These are phyloP conservation scores for Gynochthodes officinalis DNA, from an alignment of 257 asterid species.

Conservation along the genomic window DNA sequence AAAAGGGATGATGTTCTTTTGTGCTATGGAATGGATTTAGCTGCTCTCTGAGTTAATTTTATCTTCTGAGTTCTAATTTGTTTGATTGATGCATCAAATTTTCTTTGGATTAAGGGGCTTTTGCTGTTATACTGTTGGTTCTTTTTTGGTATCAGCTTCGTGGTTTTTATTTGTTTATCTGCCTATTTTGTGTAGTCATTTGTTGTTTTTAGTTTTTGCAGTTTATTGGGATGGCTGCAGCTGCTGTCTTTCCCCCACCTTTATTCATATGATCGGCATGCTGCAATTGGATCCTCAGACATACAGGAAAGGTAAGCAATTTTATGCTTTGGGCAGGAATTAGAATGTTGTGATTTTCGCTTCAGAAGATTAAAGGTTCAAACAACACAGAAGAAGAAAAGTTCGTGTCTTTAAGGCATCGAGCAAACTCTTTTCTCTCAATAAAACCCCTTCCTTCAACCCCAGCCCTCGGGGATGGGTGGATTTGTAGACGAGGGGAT, in stretches of 20 bases:
- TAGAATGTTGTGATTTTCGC: not conserved
- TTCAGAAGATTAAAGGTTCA: not conserved
- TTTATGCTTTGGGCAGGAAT: not conserved
- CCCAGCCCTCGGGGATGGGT: not conserved
- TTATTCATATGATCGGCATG: not conserved
- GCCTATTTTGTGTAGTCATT: not conserved
- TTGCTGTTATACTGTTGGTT: not conserved
- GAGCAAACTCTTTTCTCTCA: not conserved
- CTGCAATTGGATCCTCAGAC: not conserved
- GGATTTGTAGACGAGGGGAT: no score
- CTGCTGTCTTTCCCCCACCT: not conserved
- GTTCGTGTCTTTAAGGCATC: not conserved
- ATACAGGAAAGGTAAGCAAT: not conserved
- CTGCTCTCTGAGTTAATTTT: not conserved
- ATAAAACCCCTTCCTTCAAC: not conserved
- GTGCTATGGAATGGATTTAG: not conserved
- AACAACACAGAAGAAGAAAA: not conserved
- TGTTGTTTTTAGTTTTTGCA: not conserved
- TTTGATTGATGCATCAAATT: not conserved
- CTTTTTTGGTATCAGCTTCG: not conserved
- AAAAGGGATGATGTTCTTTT: not conserved
- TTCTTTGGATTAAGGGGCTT: not conserved
- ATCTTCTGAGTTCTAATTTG: not conserved
- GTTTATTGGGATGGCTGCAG: not conserved
- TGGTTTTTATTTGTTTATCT: not conserved